Base-by-base conservation (phyloP, 192 early-diverging fungal species). In the Linnemannia hyalina region DNA sequence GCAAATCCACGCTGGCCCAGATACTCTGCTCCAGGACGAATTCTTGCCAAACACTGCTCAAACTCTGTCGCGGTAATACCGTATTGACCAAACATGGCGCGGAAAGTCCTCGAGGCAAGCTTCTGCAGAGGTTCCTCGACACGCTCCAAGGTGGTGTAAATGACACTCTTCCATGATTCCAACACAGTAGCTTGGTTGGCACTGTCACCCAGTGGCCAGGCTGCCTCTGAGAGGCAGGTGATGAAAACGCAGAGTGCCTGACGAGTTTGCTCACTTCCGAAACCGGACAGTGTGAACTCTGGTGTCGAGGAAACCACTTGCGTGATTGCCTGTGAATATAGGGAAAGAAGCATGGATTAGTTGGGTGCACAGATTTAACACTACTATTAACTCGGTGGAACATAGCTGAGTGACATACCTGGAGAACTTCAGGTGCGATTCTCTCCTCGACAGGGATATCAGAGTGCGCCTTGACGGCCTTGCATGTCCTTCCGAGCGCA, bases 81-180 rank as follows among this genome's bases (percentile, higher is more conserved):
- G 73, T 91, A 91, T 1, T 81, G 79, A 0, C 68, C 68, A 20
- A 89, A 74, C 32, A 93, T 2, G 6, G 90, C 85, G 15, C 89
- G 88, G 75, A 93, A 89, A 11, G 93, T 91, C 22, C 63, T 40
- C 1, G 90, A 82, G 38, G 91, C 93, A 69, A 88, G 71, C 47
- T 84, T 82, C 75, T 95, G 94, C 20, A 95, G 91, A 74, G 80
- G 78, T 69, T 95, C 94, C 77, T 96, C 95, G 41, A 90, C 90
- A 23, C 95, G 91, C 47, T 90, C 90, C n/a, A 96, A 81, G 29
- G 92, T 91, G 13, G 73, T 87, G 36, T 88, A 69, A 0, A 95
- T 80, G 4, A 95, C 54, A 0, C 57, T 18, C 79, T 93, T 92
- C 92, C 93, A 95, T 5, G 74, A 85, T 13, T 70, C 65, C 23